Conservation (phyloP, 2,329 filamentous ascomycete genomes). For the Setomelanomma holmii region DNA sequence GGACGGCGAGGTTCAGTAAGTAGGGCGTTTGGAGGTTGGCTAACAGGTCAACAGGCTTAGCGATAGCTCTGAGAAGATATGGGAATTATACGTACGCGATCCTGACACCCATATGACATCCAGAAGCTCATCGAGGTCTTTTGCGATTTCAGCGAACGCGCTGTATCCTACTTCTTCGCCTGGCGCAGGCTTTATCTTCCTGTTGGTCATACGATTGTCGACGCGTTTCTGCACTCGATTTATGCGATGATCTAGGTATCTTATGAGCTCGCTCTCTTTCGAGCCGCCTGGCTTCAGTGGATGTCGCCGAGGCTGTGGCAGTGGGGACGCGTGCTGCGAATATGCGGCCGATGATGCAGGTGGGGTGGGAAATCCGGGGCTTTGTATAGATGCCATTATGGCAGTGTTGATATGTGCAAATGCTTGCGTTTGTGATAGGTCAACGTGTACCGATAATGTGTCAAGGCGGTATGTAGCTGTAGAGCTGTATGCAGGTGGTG, state of each 20-base stretch:
- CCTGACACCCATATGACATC: conserved; percentile 87
- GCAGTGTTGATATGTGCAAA: no score
- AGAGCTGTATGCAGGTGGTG: conserved; percentile 5
- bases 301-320: conserved; percentile 61
- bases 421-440: no score
- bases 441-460: background rate
- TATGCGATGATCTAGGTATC: conserved; percentile 62
- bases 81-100: conserved; percentile 70
- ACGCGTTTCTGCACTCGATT: conserved; percentile 35
- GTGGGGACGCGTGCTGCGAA: conserved; percentile 49
- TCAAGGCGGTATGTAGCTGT: conserved; percentile 18
- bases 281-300: conserved; percentile 63
- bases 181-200: conserved; percentile 55
- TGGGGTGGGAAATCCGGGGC: conserved; percentile 50
- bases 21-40: conserved; percentile 84
- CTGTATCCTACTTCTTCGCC: conserved; percentile 60
- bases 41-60: conserved; percentile 43
- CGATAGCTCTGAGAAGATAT: background rate
- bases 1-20: conserved; percentile 76
- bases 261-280: conserved; percentile 66
- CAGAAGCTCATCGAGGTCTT: conserved; percentile 75
- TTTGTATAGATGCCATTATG: conserved; percentile 22
- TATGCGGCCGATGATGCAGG: conserved; percentile 56
- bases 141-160: conserved; percentile 73
- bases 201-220: conserved; percentile 47